A percentile compares a stretch with the other conserved stretches of the same genome.
phyloP scores from a whole-genome alignment of 1,284 basidiomycete genomes.

The Ganoderma sp. region DNA sequence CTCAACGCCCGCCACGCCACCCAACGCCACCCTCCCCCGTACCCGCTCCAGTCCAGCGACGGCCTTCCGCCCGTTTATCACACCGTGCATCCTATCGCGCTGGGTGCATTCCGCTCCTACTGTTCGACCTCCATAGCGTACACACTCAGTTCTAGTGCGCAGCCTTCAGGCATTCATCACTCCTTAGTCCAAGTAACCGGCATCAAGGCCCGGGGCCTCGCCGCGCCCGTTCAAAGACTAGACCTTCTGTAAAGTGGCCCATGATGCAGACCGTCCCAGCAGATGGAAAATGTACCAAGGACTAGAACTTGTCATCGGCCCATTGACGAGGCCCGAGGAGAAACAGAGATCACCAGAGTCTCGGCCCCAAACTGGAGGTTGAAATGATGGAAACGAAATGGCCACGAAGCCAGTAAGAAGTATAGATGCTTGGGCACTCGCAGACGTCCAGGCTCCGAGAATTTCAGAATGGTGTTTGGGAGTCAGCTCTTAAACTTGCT shows the following conservation, averaged over 20 bases:
- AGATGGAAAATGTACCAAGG: background rate
- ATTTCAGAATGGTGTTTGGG: background rate
- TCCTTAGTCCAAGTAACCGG: no score
- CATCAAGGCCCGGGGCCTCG: no score
- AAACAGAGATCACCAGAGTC: background rate
- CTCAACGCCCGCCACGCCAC: constrained; percentile 27
- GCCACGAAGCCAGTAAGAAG: background rate
- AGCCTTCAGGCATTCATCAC: no score
- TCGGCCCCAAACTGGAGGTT: background rate
- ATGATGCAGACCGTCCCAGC: background rate
- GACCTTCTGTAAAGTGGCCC: no score
- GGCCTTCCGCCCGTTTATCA: no score
- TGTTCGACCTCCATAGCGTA: no score
- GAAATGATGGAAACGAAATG: background rate
- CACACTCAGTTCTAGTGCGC: no score
- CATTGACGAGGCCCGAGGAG: background rate
- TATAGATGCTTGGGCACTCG: background rate
- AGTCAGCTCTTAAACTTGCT: background rate
- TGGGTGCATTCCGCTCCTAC: no score
- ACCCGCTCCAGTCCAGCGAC: background rate
- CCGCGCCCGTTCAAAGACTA: no score
- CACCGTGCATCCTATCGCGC: no score
- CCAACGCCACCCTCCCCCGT: background rate
- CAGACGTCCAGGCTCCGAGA: background rate
- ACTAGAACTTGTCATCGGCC: background rate